These are phyloP conservation scores for Cydonia oblonga DNA, from an alignment of 331 rosid species.

Conservation along the genomic window DNA sequence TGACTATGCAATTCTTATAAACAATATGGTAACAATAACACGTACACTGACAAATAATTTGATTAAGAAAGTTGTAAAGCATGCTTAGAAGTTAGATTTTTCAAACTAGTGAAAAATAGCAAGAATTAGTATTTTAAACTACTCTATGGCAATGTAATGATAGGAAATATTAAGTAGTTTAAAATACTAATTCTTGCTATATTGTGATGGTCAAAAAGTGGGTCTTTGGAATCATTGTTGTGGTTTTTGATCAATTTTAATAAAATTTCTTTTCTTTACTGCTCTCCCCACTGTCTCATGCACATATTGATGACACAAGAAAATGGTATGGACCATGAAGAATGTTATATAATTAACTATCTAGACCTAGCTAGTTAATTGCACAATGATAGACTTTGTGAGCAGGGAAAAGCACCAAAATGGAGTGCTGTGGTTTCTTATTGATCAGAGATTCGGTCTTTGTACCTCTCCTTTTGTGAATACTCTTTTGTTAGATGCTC, in stretches of 20 bases:
- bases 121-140: too few species aligned
- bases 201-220: slow-evolving; percentile 67
- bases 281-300: slow-evolving; percentile 31
- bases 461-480: too few species aligned
- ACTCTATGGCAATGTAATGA: slow-evolving; percentile 4
- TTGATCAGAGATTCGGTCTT: too few species aligned
- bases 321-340: neutral
- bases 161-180: slow-evolving; percentile 11
- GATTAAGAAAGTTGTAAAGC: neutral
- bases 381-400: neutral
- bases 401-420: neutral
- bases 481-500: neutral
- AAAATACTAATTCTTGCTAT: slow-evolving; percentile 7
- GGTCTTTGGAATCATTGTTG: slow-evolving; percentile 48
- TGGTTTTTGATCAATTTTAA: slow-evolving; percentile 33
- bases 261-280: slow-evolving; percentile 33
- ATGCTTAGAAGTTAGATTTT: neutral
- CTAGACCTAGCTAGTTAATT: neutral
- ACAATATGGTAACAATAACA: neutral
- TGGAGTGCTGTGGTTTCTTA: too few species aligned
- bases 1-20: too few species aligned
- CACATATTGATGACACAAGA: neutral
- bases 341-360: neutral
- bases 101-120: neutral
- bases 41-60: too few species aligned